Evolutionary conservation across 306 rosid species (phyloP).

Genomic region (Astragalus membranaceus): DNA sequence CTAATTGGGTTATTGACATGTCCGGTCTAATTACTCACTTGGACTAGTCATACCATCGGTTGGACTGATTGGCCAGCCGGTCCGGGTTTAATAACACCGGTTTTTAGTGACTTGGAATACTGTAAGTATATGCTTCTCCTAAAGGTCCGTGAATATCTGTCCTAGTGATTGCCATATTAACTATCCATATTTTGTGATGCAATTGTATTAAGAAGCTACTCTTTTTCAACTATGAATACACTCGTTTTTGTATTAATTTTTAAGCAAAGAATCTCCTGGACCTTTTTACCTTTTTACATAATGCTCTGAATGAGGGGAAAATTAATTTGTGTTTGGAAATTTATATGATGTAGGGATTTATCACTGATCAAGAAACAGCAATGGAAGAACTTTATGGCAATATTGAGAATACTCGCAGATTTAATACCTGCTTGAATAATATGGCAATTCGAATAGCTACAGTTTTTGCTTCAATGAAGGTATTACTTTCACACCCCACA

Average conservation of each 20-base stretch:
- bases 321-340: constrained; percentile 21
- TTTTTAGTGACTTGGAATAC: too few species aligned
- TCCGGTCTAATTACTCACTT: too few species aligned
- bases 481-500: constrained; percentile 9
- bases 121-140: too few species aligned
- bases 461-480: constrained; percentile 91
- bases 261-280: constrained; percentile 11
- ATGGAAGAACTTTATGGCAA: constrained; percentile 67
- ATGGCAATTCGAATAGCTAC: constrained; percentile 91
- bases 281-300: neutral
- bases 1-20: too few species aligned
- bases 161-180: neutral
- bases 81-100: too few species aligned
- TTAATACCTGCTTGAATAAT: constrained; percentile 50
- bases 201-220: neutral
- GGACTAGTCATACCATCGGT: too few species aligned
- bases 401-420: constrained; percentile 50
- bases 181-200: neutral
- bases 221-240: neutral
- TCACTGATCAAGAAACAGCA: constrained; percentile 78
- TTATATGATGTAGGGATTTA: constrained; percentile 53
- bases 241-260: constrained; percentile 5
- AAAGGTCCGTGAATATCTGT: neutral
- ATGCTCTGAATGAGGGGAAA: neutral
- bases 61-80: too few species aligned